Evolutionary conservation across 2,329 filamentous ascomycete genomes (phyloP).

Genomic region (Botrytis elliptica): DNA sequence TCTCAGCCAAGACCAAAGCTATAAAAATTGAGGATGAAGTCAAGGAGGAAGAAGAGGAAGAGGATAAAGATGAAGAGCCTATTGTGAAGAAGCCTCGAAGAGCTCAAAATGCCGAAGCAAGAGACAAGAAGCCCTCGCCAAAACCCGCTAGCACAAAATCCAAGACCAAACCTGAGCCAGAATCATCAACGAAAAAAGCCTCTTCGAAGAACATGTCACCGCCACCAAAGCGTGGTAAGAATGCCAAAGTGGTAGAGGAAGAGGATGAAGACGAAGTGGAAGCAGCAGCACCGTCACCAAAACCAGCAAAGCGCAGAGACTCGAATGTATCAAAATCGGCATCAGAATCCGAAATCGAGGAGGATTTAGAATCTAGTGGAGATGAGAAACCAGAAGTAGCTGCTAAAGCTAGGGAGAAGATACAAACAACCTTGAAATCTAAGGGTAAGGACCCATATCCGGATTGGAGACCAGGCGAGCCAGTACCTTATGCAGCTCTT

Average conservation of each 20-base stretch:
- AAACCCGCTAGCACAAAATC: constrained; percentile 26
- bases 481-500: constrained; percentile 90
- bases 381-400: constrained; percentile 68
- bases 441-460: constrained; percentile 80
- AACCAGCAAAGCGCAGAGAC: constrained; percentile 31
- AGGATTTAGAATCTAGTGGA: constrained; percentile 48
- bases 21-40: constrained; percentile 35
- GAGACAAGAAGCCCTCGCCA: constrained; percentile 38
- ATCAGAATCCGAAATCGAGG: constrained; percentile 49
- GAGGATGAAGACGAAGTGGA: constrained; percentile 45
- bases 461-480: constrained; percentile 86
- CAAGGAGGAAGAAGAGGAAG: constrained; percentile 46
- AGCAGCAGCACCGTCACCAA: constrained; percentile 30
- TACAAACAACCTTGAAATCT: constrained; percentile 72
- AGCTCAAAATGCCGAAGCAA: constrained; percentile 46
- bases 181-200: constrained; percentile 24
- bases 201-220: constrained; percentile 26
- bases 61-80: constrained; percentile 40
- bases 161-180: constrained; percentile 23
- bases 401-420: constrained; percentile 74
- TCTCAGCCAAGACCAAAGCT: constrained; percentile 27
- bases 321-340: constrained; percentile 44
- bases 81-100: constrained; percentile 45
- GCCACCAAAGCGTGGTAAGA: constrained; percentile 24
- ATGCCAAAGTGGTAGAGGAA: constrained; percentile 25